Base-by-base conservation (phyloP, 129 eudicot genomes). In the Scalesia atractyloides region DNA sequence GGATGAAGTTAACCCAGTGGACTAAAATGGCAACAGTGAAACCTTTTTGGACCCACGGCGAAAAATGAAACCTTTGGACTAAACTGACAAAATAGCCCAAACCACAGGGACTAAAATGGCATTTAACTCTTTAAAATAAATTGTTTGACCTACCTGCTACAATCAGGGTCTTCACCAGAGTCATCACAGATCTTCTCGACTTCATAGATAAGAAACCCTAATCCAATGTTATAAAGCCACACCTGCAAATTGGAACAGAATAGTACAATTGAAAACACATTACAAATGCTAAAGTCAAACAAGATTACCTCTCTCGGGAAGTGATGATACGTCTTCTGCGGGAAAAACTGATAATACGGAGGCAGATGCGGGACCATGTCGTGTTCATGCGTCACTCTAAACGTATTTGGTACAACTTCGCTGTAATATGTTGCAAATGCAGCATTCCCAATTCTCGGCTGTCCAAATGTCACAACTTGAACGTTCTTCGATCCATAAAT, bases 331-430 rank as follows among this genome's bases (percentile, higher is more conserved):
- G 97, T 90, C 73, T 91, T 95, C 48, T 85, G 86, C 3, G 96
- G 91, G 53, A 91, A 90, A 64, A 75, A 76, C 62, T 65, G 66
- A 84, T 90, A 95, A 76, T 90, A 95, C 4, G 99, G 99, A 65
- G 99, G 99, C 84, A 95, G 79, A 79, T 95, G 97, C 37, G 99
- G 97, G 48, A 95, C 99, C 37, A 95, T 75, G 81, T 95, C 99
- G 43, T 95, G 94, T 16, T 76, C 91, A 82, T 95, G 80, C 12
- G 99, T 95, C 69, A 95, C 83, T 53, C 99, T 91, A 48, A 95
- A 76, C 22, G 97, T 86, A 78, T 90, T 82, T 14, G 99, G 99
- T 73, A 95, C 91, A 34, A 74, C 13, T 82, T 83, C 57, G 66
- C 78, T 79, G 64, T 81, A 95, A 83, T 88, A 95, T 33, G 99